These are phyloP conservation scores for Nemania sp. DNA, from an alignment of 2,329 filamentous ascomycete species.

Conservation along the genomic window DNA sequence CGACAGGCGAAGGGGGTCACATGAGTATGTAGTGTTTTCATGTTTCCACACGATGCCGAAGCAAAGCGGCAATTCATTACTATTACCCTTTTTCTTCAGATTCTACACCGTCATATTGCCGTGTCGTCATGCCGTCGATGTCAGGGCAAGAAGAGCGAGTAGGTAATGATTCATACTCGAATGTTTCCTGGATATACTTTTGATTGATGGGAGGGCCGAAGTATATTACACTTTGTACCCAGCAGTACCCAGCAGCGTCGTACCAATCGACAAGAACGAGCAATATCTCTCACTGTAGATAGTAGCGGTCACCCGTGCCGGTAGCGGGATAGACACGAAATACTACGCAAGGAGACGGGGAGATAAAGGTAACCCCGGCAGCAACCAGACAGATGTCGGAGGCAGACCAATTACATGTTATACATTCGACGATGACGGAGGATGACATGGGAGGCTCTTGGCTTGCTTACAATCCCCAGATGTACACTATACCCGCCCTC, in stretches of 20 bases:
- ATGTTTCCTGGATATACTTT: neutral
- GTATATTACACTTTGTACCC: neutral
- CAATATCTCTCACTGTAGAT: conserved; percentile 1
- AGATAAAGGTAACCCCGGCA: conserved; percentile 30
- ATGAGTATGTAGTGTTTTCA: conserved; percentile 29
- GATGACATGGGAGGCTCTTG: conserved; percentile 11
- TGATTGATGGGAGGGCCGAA: neutral
- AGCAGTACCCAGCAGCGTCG: neutral
- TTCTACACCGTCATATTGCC: neutral
- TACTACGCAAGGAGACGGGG: conserved; percentile 5
- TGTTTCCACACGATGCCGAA: conserved; percentile 34
- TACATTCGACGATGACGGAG: conserved; percentile 28
- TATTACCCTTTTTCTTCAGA: neutral
- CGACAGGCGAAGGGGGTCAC: conserved; percentile 31
- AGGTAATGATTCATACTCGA: conserved; percentile 1
- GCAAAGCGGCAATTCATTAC: conserved; percentile 34
- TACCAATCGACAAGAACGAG: neutral
- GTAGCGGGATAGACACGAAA: conserved; percentile 16
- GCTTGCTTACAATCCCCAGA: neutral
- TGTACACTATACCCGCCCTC: neutral
- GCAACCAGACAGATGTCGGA: conserved; percentile 32
- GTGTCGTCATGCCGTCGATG: conserved; percentile 4
- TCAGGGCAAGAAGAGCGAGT: neutral
- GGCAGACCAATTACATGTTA: conserved; percentile 32
- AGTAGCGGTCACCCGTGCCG: conserved; percentile 24